phyloP scores from a whole-genome alignment of 179 eudicot genomes.

The Gypsophila paniculata region DNA sequence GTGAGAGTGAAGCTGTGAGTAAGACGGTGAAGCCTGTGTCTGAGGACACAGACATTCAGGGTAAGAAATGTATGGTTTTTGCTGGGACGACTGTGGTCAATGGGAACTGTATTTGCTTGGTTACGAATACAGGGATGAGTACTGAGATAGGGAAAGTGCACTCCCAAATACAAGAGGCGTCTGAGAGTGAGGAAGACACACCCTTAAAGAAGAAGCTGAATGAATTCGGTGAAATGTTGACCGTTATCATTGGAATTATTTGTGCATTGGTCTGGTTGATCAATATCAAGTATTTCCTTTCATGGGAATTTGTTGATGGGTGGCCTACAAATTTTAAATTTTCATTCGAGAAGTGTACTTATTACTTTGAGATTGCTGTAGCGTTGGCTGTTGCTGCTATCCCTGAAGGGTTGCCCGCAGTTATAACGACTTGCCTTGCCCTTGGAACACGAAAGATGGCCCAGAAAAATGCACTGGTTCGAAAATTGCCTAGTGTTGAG shows the following conservation, averaged over 20 bases:
- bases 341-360: conserved; percentile 91
- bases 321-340: conserved; percentile 85
- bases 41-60: conserved; percentile 78
- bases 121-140: conserved; percentile 71
- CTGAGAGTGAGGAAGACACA: conserved; percentile 75
- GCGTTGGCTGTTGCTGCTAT: conserved; percentile 96
- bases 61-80: conserved; percentile 86
- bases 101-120: conserved; percentile 77
- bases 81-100: conserved; percentile 92
- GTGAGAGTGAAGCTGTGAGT: conserved; percentile 85
- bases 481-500: conserved; percentile 94
- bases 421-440: conserved; percentile 87
- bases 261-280: conserved; percentile 84
- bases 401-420: conserved; percentile 94
- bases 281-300: conserved; percentile 73
- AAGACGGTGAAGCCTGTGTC: conserved; percentile 68
- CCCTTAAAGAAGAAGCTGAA: conserved; percentile 85
- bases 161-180: conserved; percentile 84
- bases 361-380: conserved; percentile 88
- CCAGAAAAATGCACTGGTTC: conserved; percentile 82
- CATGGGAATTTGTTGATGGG: conserved; percentile 78
- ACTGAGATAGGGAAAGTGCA: conserved; percentile 88
- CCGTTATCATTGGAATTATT: conserved; percentile 66
- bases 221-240: conserved; percentile 83
- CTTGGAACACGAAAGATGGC: conserved; percentile 96